Percentiles rank a stretch among this genome's conserved stretches.
These are phyloP conservation scores for Nicotiana otophora DNA, from an alignment of 257 asterid species.

Conservation along the genomic window DNA sequence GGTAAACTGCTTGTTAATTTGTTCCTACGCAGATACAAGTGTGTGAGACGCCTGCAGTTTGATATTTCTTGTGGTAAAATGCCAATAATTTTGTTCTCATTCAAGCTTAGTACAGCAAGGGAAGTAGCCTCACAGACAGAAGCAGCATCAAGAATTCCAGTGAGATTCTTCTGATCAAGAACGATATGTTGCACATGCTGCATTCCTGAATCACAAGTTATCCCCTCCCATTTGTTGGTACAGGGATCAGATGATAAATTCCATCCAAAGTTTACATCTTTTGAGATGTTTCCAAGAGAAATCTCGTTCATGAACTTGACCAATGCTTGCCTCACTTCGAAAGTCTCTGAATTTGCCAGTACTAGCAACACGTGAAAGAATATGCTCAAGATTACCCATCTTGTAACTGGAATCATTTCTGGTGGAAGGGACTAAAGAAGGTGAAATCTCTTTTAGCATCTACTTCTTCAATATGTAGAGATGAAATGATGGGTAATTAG, in stretches of 20 bases:
- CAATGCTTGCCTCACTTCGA: slow-evolving; percentile 35
- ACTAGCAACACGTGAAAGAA: slow-evolving; percentile 17
- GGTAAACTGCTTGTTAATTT: slow-evolving; percentile 49
- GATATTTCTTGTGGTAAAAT: slow-evolving; percentile 44
- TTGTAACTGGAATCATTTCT: slow-evolving; percentile 5
- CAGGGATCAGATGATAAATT: slow-evolving; percentile 65
- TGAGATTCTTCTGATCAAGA: slow-evolving; percentile 40
- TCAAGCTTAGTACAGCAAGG: slow-evolving; percentile 53
- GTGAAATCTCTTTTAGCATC: background rate
- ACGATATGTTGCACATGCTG: slow-evolving; percentile 40
- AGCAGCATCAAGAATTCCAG: slow-evolving; percentile 46
- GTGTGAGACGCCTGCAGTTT: slow-evolving; percentile 46
- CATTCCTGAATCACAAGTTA: slow-evolving; percentile 27
- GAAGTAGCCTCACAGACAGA: slow-evolving; percentile 35
- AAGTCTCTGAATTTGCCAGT: slow-evolving; percentile 38
- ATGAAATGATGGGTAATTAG: background rate
- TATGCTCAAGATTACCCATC: slow-evolving; percentile 6
- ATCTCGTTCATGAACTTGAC: slow-evolving; percentile 47
- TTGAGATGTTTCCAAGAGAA: slow-evolving; percentile 24
- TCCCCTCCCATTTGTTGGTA: slow-evolving; percentile 46
- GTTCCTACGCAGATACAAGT: slow-evolving; percentile 43
- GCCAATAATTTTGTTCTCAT: slow-evolving; percentile 40
- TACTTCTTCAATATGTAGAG: background rate
- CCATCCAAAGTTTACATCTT: slow-evolving; percentile 53
- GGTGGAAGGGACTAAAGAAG: background rate